Base-by-base conservation (phyloP, 140 eudicot species). In the Anethum foeniculum region DNA sequence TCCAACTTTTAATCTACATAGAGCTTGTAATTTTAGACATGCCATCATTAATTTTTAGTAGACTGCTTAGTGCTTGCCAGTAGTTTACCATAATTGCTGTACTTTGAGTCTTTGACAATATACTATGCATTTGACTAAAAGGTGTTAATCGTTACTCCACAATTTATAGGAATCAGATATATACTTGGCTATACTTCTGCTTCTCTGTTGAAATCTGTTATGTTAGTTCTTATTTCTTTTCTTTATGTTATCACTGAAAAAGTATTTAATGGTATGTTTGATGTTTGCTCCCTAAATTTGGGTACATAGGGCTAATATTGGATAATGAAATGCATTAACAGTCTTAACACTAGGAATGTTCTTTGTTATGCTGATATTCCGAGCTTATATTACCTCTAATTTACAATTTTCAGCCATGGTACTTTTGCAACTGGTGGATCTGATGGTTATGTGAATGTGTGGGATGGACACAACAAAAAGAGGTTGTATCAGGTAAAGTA, bases 351-450 rank as follows among this genome's bases (percentile, higher is more conserved):
- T 62, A 25, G 18, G 69, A 62, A 62, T 62, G 69, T 3, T 0
- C 16, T 62, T 10, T 62, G 16, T 62, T 25, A 8, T 62, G 69
- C 36, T 62, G 6, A 62, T 62, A 25, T 30, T 62, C 34, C 1
- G 36, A 62, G 30, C 69, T 60, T 60, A 11, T n/a, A 7, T n/a
- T 1, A 5, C 28, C 36, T 62, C 36, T 5, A 25, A 62, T 62
- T 62, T 62, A 62, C 6, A 25, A 75, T 75, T 38, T 85, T 88
- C 93, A 95, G 97, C 82, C 88, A 91, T 81, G 99, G 97, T 76
- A 95, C 99, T 68, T 95, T 95, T 81, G 98, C 99, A 58, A 95
- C 99, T 30, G 99, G 99, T 5, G 99, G 97, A 36, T 89, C 96
- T 82, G 97, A 95, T 86, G 99, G 99, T 72, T 89, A 68, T 84